phyloP scores from a whole-genome alignment of 345 rosid genomes.

The Noccaea caerulescens region DNA sequence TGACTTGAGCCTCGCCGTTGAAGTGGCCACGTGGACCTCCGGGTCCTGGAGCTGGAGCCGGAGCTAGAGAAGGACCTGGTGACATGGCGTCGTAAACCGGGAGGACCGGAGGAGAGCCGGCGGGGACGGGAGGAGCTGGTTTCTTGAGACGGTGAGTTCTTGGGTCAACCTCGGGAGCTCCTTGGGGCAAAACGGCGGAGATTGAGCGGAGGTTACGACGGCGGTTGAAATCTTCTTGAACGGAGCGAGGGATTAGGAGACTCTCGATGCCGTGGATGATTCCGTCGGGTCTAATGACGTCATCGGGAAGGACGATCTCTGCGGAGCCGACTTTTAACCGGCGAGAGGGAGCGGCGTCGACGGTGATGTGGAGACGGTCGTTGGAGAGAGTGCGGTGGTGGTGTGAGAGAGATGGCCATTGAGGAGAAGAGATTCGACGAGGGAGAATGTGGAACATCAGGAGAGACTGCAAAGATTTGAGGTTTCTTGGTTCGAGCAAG shows the following conservation, averaged over 20 bases:
- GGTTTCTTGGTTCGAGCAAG: slow-evolving; percentile 90
- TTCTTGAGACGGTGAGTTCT: slow-evolving; percentile 69
- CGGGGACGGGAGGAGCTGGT: slow-evolving; percentile 56
- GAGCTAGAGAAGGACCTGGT: slow-evolving; percentile 92
- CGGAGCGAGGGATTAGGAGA: slow-evolving; percentile 68
- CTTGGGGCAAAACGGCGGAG: slow-evolving; percentile 71
- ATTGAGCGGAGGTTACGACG: slow-evolving; percentile 66
- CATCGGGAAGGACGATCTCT: slow-evolving; percentile 47
- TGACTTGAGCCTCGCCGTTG: slow-evolving; percentile 87
- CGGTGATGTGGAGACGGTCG: slow-evolving; percentile 55
- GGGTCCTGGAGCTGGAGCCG: slow-evolving; percentile 97
- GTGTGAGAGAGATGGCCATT: slow-evolving; percentile 54
- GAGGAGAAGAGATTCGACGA: slow-evolving; percentile 51
- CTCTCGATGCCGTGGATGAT: slow-evolving; percentile 75
- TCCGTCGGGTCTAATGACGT: slow-evolving; percentile 68
- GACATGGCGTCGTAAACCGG: slow-evolving; percentile 91
- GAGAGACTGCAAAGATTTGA: slow-evolving; percentile 76
- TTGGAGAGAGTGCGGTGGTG: slow-evolving; percentile 54
- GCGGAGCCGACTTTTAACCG: slow-evolving; percentile 52
- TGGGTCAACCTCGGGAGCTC: slow-evolving; percentile 77
- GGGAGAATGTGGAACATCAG: slow-evolving; percentile 81
- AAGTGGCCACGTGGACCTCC: slow-evolving; percentile 88
- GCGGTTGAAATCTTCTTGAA: slow-evolving; percentile 71
- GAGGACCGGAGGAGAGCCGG: slow-evolving; percentile 77
- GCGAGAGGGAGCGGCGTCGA: slow-evolving; percentile 42